Evolutionary conservation across 2,329 filamentous ascomycete genomes (phyloP).

Genomic region (Stenocarpella maydis): DNA sequence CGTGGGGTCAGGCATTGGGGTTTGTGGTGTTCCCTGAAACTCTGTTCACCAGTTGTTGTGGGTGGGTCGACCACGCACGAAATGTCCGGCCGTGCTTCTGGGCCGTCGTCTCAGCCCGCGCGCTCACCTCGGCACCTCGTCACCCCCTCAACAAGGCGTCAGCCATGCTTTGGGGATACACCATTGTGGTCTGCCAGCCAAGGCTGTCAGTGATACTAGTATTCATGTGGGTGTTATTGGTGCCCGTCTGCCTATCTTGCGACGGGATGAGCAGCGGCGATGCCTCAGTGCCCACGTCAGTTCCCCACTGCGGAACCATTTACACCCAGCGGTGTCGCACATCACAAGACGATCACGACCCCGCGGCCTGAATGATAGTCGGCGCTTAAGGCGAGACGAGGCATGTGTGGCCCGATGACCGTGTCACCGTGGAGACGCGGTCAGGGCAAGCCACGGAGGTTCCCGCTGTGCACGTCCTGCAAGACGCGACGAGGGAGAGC

Average conservation of each 20-base stretch:
- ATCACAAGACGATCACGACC: conserved; percentile 9
- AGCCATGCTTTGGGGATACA: neutral
- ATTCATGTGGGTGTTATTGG: neutral
- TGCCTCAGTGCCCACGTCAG: neutral
- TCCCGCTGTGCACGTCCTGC: neutral
- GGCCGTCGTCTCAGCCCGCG: neutral
- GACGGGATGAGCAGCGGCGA: neutral
- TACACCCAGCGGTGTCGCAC: neutral
- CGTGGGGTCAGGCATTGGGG: conserved; percentile 18
- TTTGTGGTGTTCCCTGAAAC: conserved; percentile 19
- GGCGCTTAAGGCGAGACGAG: neutral
- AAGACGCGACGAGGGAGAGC: neutral
- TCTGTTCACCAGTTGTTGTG: neutral
- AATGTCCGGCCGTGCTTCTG: conserved; percentile 10
- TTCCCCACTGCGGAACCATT: conserved; percentile 15
- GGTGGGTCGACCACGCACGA: conserved; percentile 9
- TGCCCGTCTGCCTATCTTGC: neutral
- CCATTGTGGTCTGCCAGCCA: neutral
- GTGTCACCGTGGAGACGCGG: conserved; percentile 17
- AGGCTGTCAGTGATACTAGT: neutral
- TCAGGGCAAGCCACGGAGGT: neutral
- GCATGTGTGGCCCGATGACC: neutral
- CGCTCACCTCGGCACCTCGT: neutral
- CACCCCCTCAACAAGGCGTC: neutral
- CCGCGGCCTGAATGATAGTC: neutral